phyloP scores from a whole-genome alignment of 306 rosid species.

The Abrus pulchellus region DNA sequence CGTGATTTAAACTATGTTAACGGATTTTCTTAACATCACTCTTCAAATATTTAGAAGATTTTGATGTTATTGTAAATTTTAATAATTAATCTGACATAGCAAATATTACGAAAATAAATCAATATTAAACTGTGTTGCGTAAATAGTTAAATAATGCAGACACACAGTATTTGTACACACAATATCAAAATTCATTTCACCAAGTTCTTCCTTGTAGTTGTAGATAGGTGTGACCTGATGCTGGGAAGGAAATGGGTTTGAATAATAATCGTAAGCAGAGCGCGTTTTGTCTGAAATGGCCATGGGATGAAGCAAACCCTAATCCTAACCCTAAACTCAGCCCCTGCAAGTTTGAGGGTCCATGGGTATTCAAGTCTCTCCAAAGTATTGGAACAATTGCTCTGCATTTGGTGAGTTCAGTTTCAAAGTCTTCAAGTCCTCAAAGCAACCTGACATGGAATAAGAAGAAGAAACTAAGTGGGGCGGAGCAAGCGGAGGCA shows the following conservation, averaged over 20 bases:
- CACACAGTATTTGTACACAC: no score
- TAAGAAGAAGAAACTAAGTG: constrained; percentile 36
- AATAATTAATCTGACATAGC: not conserved
- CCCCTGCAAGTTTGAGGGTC: constrained; percentile 69
- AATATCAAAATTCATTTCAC: no score
- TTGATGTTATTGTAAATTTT: not conserved
- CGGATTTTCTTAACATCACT: not conserved
- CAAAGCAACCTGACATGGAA: constrained; percentile 41
- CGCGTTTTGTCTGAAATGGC: constrained; percentile 77
- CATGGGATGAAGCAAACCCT: constrained; percentile 65
- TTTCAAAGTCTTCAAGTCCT: constrained; percentile 56
- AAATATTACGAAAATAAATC: no score
- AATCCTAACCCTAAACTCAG: constrained; percentile 16
- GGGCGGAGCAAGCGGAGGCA: constrained; percentile 72
- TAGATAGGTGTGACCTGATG: not conserved
- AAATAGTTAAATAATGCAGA: no score
- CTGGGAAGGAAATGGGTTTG: constrained; percentile 52
- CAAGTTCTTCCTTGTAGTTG: no score
- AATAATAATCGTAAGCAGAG: constrained; percentile 53
- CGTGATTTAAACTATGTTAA: no score
- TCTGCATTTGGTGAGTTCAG: constrained; percentile 55
- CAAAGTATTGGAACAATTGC: constrained; percentile 70
- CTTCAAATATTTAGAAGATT: no score
- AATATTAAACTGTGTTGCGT: no score
- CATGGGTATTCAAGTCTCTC: constrained; percentile 84